A percentile compares a stretch with the other conserved stretches of the same genome.
Conservation (phyloP, 75 land plant genomes). For the Cunninghamia lanceolata region DNA sequence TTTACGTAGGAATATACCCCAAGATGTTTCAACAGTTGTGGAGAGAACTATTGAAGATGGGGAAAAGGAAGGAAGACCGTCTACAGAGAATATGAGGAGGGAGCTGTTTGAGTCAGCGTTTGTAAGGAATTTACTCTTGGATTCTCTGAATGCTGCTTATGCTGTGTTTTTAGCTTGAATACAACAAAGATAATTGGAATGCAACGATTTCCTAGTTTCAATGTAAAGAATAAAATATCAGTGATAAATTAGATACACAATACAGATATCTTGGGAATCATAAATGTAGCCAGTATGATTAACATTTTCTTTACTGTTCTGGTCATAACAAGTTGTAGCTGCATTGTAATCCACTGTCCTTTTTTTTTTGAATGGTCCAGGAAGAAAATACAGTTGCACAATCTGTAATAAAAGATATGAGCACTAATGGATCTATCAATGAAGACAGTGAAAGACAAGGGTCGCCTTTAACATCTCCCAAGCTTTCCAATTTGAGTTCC, state of each 20-base stretch:
- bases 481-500: not conserved
- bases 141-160: not conserved
- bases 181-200: not conserved
- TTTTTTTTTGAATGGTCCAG: not conserved
- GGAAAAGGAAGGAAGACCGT: constrained; percentile 29
- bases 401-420: constrained; percentile 5
- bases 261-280: not conserved
- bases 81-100: constrained; percentile 38
- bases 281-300: not conserved
- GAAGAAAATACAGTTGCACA: not conserved
- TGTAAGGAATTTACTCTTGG: constrained; percentile 21
- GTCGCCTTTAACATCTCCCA: not conserved
- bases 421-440: not conserved
- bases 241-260: not conserved
- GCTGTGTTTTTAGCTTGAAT: not conserved
- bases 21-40: constrained; percentile 43
- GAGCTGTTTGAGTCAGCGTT: constrained; percentile 36
- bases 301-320: not conserved
- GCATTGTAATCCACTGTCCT: not conserved
- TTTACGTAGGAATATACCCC: constrained; percentile 46
- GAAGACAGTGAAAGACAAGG: constrained; percentile 10
- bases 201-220: not conserved
- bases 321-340: not conserved
- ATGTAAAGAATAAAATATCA: not conserved
- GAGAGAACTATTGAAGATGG: constrained; percentile 49